Conservation (phyloP, 2,329 filamentous ascomycete genomes). For the Fusarium compactum region DNA sequence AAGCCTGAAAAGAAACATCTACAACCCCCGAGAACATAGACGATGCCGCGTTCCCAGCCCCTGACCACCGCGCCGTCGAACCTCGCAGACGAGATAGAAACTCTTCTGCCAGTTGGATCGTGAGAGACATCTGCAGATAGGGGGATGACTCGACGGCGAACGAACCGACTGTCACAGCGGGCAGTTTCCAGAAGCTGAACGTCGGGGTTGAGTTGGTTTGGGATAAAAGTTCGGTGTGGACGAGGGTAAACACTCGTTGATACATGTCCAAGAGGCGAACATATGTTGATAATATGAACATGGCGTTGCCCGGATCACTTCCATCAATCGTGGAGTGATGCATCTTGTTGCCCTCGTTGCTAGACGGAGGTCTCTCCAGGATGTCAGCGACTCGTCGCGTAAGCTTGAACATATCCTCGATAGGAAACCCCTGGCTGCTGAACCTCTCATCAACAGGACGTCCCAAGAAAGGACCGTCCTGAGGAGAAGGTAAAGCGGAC, state of each 20-base stretch:
- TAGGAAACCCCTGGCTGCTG: conserved; percentile 51
- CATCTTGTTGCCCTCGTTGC: conserved; percentile 13
- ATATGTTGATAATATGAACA: conserved; percentile 56
- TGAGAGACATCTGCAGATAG: conserved; percentile 58
- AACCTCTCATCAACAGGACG: conserved; percentile 43
- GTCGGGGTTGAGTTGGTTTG: conserved; percentile 44
- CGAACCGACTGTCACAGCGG: conserved; percentile 56
- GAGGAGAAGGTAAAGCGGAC: conserved; percentile 49
- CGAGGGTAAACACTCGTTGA: conserved; percentile 54
- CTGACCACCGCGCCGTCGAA: conserved; percentile 49
- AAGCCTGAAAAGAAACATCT: conserved; percentile 47
- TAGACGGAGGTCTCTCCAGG: conserved; percentile 46
- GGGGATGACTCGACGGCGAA: conserved; percentile 56
- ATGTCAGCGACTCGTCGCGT: conserved; percentile 54
- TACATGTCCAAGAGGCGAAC: conserved; percentile 57
- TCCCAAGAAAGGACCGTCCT: conserved; percentile 33
- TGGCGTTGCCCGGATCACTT: conserved; percentile 53
- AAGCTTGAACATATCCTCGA: conserved; percentile 57
- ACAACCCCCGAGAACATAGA: conserved; percentile 53
- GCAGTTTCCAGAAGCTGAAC: conserved; percentile 56
- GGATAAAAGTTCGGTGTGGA: conserved; percentile 50
- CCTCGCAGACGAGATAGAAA: conserved; percentile 54
- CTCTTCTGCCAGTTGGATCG: conserved; percentile 57
- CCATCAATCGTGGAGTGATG: conserved; percentile 41
- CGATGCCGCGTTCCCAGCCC: conserved; percentile 40